Base-by-base conservation (phyloP, 257 asterid species). In the Solanum bulbocastanum region DNA sequence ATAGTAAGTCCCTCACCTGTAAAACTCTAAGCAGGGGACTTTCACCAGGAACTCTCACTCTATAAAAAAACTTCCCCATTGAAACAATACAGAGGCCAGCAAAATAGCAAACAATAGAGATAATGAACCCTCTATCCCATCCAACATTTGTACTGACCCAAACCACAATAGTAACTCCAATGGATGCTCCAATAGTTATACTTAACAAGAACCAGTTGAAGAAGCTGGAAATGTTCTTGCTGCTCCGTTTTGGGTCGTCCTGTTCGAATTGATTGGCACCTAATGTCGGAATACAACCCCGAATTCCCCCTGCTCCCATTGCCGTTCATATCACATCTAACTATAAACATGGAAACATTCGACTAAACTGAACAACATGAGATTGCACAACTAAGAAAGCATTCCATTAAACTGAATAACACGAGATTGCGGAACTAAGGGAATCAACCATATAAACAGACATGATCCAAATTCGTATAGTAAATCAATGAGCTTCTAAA, bases 41-140 rank as follows among this genome's bases (percentile, higher is more conserved):
- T 4, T 91, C 97, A 27, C 88, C 89, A 0, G 98, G 98, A 5
- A 82, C 86, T 20, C 94, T 91, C 25, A 95, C 92, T 8, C 95
- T 92, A 42, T 94, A 95, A 76, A 93, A 94, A 0, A 93, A 93
- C 90, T 89, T 92, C 1, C 99, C 99, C 27, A 87, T 9, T 1
- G 69, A 87, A 27, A 95, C 91, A 37, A 93, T 56, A 1, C 88
- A n/a, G 44, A 89, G 92, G 0, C 95, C 98, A 12, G 91, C 10
- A 10, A 85, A 85, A 1, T 92, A 33, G 10, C 89, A 91, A 5
- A 92, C 83, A 1, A 91, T 75, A 12, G 91, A 88, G 35, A 94
- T 94, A 74, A 96, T 94, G 20, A 94, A 96, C 11, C 98, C 96
- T 83, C 90, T 94, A 98, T 98, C 95, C 98, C 98, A 96, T 13